Evolutionary conservation across 768 basidiomycete species (phyloP), one percentile per base, ranked within the genome.

Genomic region (Tulasnella sp.): DNA sequence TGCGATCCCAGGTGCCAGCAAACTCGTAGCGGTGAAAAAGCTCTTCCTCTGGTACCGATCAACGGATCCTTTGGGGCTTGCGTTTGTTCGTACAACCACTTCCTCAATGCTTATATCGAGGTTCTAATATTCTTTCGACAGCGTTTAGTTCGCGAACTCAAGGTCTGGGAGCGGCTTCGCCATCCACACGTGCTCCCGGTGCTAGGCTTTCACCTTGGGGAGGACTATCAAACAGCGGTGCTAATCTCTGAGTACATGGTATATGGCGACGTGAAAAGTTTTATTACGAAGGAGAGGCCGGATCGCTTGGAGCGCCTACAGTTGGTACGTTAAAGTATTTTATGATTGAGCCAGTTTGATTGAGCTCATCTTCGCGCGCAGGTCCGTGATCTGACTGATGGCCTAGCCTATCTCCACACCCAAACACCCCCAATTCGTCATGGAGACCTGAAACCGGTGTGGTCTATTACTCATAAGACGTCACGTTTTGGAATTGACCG

Each of bases 111-210:
- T 36, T 10, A 16, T 34, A n/a, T 34, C 3, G 27, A 0, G 18
- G 3, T 16, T 27, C 34, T 68, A 31, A 68, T 34, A 16, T 9
- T 36, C 34, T 68, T 34, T 36, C 34, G 56, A 27, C 27, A 68
- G 62, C 62, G 62, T 14, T 40, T 74, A 24, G 73, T 16, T 38
- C 73, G 73, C 27, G 73, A 74, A 31, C 39, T 74, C 40, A 74
- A 74, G 39, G 38, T 74, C 16, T 74, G 73, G 73, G 39, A 27
- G 1, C 21, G 3, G 10, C 73, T 74, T 27, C 46, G n/a, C 3
- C 73, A 74, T 31, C 40, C 39, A 40, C 39, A 74, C 39, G 46
- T 74, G 10, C 38, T 74, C 6, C 73, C 40, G 2, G 12, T 74
- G 21, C 24, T 74, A 14, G 73, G 73, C 31, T 74, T 74, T 40